These are phyloP conservation scores for Scedosporium apiospermum DNA, from an alignment of 2,329 filamentous ascomycete species.

Conservation along the genomic window DNA sequence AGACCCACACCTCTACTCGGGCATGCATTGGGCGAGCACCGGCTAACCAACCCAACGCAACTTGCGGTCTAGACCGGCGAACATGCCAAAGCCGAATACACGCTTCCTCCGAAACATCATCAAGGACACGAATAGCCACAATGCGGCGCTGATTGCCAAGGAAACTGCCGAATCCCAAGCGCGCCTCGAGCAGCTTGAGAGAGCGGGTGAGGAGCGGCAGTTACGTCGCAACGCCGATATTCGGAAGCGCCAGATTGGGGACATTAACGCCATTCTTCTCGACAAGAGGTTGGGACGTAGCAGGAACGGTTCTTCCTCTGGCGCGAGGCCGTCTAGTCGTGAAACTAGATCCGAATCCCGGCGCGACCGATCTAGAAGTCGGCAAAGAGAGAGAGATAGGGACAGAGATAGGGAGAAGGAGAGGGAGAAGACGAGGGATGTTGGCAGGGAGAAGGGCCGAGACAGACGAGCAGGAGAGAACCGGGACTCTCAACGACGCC, in stretches of 20 bases:
- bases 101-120: constrained; percentile 83
- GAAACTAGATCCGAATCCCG: constrained; percentile 2
- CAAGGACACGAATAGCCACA: constrained; percentile 79
- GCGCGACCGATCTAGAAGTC: neutral
- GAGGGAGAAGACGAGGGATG: neutral
- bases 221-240: constrained; percentile 41
- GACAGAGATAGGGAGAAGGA: constrained; percentile 3
- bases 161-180: constrained; percentile 72
- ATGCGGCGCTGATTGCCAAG: constrained; percentile 73
- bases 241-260: constrained; percentile 47
- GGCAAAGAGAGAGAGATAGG: constrained; percentile 7
- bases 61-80: constrained; percentile 40
- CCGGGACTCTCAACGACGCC: neutral
- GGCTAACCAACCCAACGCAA: neutral
- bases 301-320: neutral
- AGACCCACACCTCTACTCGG: constrained; percentile 6
- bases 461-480: neutral
- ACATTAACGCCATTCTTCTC: constrained; percentile 47
- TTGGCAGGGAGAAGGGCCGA: neutral
- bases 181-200: constrained; percentile 54
- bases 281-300: constrained; percentile 4
- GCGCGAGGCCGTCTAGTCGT: neutral
- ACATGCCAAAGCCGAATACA: constrained; percentile 81
- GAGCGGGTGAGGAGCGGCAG: constrained; percentile 33
- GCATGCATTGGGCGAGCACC: neutral